These are phyloP conservation scores for Monosporozyma unispora DNA, from an alignment of 805 yeast species.

Conservation along the genomic window DNA sequence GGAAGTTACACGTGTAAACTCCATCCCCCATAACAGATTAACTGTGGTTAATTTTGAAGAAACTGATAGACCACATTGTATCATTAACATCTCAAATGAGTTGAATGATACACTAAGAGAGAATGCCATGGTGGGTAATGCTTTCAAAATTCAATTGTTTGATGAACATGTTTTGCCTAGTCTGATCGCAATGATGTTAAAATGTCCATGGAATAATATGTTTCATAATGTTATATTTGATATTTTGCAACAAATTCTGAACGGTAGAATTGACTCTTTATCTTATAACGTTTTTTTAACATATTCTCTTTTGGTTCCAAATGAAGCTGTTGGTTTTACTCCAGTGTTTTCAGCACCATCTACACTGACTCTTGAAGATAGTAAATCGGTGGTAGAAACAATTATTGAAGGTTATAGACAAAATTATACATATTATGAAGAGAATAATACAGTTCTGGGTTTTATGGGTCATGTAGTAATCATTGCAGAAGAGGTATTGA, in stretches of 20 bases:
- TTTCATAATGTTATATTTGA: constrained; percentile 96
- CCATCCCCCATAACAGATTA: background rate
- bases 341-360: background rate
- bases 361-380: constrained; percentile 36
- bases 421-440: constrained; percentile 52
- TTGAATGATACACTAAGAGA: constrained; percentile 32
- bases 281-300: constrained; percentile 76
- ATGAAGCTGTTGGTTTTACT: constrained; percentile 13
- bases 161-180: constrained; percentile 63
- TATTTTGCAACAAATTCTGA: constrained; percentile 86
- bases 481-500: constrained; percentile 92
- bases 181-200: constrained; percentile 66
- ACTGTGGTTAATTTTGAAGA: background rate
- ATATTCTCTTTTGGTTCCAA: constrained; percentile 25
- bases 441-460: constrained; percentile 64
- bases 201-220: constrained; percentile 94
- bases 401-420: constrained; percentile 54
- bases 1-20: background rate
- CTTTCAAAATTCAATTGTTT: constrained; percentile 68
- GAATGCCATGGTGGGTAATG: constrained; percentile 77
- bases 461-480: constrained; percentile 95
- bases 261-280: constrained; percentile 66
- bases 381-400: constrained; percentile 47
- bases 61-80: background rate
- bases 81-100: background rate